Evolutionary conservation across 768 basidiomycete species (phyloP).

Genomic region (Amanita inopinata): DNA sequence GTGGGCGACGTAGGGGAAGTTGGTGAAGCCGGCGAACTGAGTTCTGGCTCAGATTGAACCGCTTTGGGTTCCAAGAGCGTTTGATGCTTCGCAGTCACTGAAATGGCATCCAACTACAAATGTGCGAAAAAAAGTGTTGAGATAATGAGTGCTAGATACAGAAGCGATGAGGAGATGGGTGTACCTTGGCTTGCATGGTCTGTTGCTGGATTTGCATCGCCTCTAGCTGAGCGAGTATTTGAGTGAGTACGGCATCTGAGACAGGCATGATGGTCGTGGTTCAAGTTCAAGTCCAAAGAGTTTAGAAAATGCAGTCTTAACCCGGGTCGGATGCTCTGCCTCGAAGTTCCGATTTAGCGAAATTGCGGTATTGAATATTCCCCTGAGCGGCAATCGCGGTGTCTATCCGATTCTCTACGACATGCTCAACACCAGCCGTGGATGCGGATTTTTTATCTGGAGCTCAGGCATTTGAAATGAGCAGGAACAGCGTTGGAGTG

Average conservation of each 20-base stretch:
- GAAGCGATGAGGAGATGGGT: conserved; percentile 5
- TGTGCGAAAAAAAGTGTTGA: background rate
- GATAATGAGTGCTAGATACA: background rate
- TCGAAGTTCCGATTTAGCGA: too few relatives aligned
- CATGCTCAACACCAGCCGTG: too few relatives aligned
- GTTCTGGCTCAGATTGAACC: conserved; percentile 21
- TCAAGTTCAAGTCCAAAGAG: background rate
- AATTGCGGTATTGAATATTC: too few relatives aligned
- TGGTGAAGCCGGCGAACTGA: conserved; percentile 17
- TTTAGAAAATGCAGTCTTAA: too few relatives aligned
- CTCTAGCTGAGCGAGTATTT: conserved; percentile 66
- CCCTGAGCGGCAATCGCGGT: too few relatives aligned
- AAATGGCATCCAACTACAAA: conserved; percentile 42
- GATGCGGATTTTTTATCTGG: too few relatives aligned
- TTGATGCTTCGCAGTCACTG: conserved; percentile 12
- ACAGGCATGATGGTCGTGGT: conserved; percentile 22
- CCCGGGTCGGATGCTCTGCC: too few relatives aligned
- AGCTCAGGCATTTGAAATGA: too few relatives aligned
- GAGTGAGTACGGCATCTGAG: conserved; percentile 53
- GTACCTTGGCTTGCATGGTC: conserved; percentile 69
- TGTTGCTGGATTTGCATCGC: conserved; percentile 68
- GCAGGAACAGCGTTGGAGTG: too few relatives aligned
- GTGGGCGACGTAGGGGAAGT: conserved; percentile 17
- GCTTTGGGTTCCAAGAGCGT: conserved; percentile 12
- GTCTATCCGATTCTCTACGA: too few relatives aligned